Conservation (phyloP, 768 basidiomycete genomes). For the Tulasnella sp. region DNA sequence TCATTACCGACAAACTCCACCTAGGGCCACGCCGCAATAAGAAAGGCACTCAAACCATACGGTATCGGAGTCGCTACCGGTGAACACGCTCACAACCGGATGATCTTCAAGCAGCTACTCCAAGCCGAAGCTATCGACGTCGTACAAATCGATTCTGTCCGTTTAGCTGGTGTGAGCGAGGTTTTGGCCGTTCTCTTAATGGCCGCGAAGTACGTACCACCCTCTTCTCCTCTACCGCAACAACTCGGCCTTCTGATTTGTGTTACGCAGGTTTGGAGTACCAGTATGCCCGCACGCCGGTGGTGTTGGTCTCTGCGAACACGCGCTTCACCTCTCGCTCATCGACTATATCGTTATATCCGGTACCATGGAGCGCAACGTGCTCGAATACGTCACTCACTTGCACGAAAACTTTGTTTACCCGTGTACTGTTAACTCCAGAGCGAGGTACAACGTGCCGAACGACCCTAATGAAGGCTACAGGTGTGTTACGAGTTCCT, state of each 20-base stretch:
- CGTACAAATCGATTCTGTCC: slow-evolving; percentile 88
- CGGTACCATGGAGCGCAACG: slow-evolving; percentile 86
- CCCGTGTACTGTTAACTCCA: slow-evolving; percentile 75
- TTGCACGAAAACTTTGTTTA: slow-evolving; percentile 87
- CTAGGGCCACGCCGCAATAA: slow-evolving; percentile 59
- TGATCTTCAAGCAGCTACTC: slow-evolving; percentile 91
- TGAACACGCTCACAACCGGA: slow-evolving; percentile 88
- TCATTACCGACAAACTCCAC: too few relatives aligned
- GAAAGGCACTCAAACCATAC: slow-evolving; percentile 60
- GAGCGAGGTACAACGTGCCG: slow-evolving; percentile 83
- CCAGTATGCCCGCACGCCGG: slow-evolving; percentile 91
- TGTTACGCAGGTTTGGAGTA: slow-evolving; percentile 49
- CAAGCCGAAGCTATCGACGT: slow-evolving; percentile 86
- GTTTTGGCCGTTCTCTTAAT: slow-evolving; percentile 81
- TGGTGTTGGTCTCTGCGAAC: slow-evolving; percentile 82
- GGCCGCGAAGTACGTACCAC: slow-evolving; percentile 58
- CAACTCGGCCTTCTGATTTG: not conserved
- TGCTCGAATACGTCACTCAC: slow-evolving; percentile 77
- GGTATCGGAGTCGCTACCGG: slow-evolving; percentile 89
- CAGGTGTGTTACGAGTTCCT: slow-evolving; percentile 35
- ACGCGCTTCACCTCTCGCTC: slow-evolving; percentile 28
- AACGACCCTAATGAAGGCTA: slow-evolving; percentile 64
- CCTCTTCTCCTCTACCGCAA: not conserved
- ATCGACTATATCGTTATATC: slow-evolving; percentile 92
- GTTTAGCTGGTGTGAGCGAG: slow-evolving; percentile 87